Conservation (phyloP, 2,329 filamentous ascomycete species). For the Ophiobolus disseminans region DNA sequence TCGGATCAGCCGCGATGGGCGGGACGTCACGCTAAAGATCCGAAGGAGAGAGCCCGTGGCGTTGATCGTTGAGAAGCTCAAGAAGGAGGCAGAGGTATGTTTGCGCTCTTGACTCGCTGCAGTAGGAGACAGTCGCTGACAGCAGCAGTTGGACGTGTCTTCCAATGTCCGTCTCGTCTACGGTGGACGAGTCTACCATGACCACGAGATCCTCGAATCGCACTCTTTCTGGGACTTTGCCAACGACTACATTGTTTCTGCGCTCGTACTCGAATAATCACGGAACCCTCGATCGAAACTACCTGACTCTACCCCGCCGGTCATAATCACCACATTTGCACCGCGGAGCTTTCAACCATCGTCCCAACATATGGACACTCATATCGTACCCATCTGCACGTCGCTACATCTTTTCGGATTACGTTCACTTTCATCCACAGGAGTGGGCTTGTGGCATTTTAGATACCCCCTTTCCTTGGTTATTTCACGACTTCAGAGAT, state of each 20-base stretch:
- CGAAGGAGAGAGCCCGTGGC: constrained; percentile 63
- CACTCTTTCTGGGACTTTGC: constrained; percentile 75
- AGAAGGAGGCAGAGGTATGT: constrained; percentile 69
- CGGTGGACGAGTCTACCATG: constrained; percentile 79
- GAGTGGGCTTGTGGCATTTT: neutral
- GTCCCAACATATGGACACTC: no score
- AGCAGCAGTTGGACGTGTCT: constrained; percentile 58
- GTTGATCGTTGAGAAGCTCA: constrained; percentile 67
- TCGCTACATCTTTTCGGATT: neutral
- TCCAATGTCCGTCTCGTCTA: constrained; percentile 76
- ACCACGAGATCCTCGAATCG: constrained; percentile 67
- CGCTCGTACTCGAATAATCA: constrained; percentile 11
- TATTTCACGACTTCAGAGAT: neutral
- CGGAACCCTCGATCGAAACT: neutral
- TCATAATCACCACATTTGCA: neutral
- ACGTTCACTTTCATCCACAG: neutral
- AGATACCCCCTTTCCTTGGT: neutral
- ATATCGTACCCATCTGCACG: neutral
- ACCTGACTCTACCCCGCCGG: neutral
- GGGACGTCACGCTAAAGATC: constrained; percentile 47
- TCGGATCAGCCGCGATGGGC: constrained; percentile 48
- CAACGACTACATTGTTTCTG: constrained; percentile 19
- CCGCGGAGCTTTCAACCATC: no score
- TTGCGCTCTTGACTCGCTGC: neutral
- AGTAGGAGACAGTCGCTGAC: constrained; percentile 11